Evolutionary conservation across 2,329 filamentous ascomycete genomes (phyloP), one percentile per base, ranked within the genome.

Genomic region (Atkinsonella hypoxylon): DNA sequence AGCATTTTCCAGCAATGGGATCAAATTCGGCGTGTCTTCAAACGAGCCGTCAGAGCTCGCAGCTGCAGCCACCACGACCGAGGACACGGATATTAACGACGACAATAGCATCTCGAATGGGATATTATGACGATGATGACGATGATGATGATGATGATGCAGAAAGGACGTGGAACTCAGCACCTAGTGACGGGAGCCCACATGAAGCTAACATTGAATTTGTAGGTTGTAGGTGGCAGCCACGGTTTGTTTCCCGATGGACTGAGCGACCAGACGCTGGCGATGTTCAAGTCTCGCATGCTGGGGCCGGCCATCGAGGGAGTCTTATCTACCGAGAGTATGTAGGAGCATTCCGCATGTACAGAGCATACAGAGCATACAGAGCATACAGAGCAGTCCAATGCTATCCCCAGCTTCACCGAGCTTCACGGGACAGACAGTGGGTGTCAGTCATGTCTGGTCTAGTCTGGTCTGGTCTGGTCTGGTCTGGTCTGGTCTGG

Each of bases 1-100:
- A 17, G 61, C 66, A 62, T 70, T 62, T 42, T 67, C 53, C 50
- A 64, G 55, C 3, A 66, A 56, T 0, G 70, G 69, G 12, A 70
- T 60, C 32, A 69, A 53, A 11, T 59, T 59, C 3, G 65, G 58
- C 40, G 59, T 58, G 41, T 59, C 54, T 10, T 55, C 53, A 38
- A 59, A 58, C 15, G 56, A 46, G 46, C 56, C 56, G 11, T 53
- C 50, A 7, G 32, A 15, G 36, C 31, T 40, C 9, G 48, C 50
- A 7, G 45, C 38, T n/a, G 38, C 34, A 26, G 49, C 50, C 15
- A 39, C 45, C 26, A 31, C 32, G 38, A 49, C 45, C 6, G 45
- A 49, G 36, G 45, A 49, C 48, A 26, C 15, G 15, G n/a, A 31
- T 8, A 26, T 6, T 26, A 36, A 20, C 53, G 50, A 30, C 20